These are phyloP conservation scores for Penicillium cosmopolitanum DNA, from an alignment of 495 filamentous ascomycete species.

Conservation along the genomic window DNA sequence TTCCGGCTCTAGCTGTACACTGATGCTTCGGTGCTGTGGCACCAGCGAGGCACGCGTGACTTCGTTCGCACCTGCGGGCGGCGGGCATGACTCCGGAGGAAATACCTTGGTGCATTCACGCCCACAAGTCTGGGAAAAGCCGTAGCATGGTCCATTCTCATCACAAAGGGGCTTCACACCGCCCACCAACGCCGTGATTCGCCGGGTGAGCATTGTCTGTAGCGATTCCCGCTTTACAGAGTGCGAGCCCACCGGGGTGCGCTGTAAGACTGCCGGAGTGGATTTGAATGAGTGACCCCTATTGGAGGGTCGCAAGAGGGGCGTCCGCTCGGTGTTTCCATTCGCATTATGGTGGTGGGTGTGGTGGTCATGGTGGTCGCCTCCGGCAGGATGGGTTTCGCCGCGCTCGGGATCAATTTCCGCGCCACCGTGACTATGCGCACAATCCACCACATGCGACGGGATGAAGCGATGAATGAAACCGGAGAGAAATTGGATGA, in stretches of 20 bases:
- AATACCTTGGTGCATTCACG: constrained; percentile 65
- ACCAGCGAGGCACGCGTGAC: constrained; percentile 6
- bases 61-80: constrained; percentile 13
- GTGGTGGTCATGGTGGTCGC: constrained; percentile 23
- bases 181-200: constrained; percentile 66
- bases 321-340: constrained; percentile 46
- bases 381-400: constrained; percentile 20
- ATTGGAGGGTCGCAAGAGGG: constrained; percentile 36
- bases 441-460: constrained; percentile 92
- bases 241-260: constrained; percentile 3
- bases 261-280: constrained; percentile 29
- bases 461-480: constrained; percentile 83
- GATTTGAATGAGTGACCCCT: constrained; percentile 27
- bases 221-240: constrained; percentile 39
- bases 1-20: constrained; percentile 17
- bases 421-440: constrained; percentile 67
- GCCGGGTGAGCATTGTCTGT: constrained; percentile 43
- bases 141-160: constrained; percentile 75
- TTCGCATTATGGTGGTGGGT: constrained; percentile 20
- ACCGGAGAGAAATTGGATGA: constrained; percentile 79
- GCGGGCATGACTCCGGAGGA: constrained; percentile 10
- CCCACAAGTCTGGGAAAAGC: constrained; percentile 83
- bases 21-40: constrained; percentile 22
- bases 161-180: constrained; percentile 73
- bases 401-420: constrained; percentile 40